These are phyloP conservation scores for Arthrobotrys iridis DNA, from an alignment of 2,329 filamentous ascomycete genomes.

Conservation along the genomic window DNA sequence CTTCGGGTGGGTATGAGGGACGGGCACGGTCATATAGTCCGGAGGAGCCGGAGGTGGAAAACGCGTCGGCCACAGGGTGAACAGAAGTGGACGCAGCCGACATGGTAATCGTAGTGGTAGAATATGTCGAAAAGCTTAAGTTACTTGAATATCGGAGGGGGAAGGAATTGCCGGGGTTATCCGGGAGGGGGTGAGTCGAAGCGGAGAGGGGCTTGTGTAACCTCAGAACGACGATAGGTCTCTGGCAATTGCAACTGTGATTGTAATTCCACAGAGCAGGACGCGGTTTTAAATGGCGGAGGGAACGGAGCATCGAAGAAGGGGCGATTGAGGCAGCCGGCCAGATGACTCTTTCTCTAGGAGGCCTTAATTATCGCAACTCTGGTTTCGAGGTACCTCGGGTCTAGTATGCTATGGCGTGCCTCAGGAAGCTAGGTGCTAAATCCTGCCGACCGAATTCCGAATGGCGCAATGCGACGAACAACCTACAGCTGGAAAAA, in stretches of 20 bases:
- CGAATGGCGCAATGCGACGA: too few relatives aligned
- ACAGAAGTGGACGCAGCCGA: conserved; percentile 12
- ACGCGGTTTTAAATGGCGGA: not conserved
- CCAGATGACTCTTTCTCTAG: too few relatives aligned
- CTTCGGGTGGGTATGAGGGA: conserved; percentile 32
- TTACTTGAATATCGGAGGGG: not conserved
- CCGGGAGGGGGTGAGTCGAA: too few relatives aligned
- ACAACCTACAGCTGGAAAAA: too few relatives aligned
- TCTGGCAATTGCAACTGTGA: not conserved
- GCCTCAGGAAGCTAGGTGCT: too few relatives aligned
- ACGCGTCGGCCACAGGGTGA: conserved; percentile 39
- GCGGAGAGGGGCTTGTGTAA: conserved; percentile 18
- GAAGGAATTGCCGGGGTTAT: conserved; percentile 11
- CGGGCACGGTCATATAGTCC: conserved; percentile 47
- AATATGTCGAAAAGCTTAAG: not conserved
- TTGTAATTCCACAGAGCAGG: not conserved
- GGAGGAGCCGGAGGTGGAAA: conserved; percentile 44
- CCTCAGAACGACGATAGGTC: not conserved
- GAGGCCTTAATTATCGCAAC: too few relatives aligned
- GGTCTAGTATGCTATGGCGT: too few relatives aligned
- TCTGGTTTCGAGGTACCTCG: too few relatives aligned
- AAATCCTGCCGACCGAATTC: too few relatives aligned
- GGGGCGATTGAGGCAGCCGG: too few relatives aligned
- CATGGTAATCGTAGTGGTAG: not conserved
- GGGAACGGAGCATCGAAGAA: not conserved